Percentiles rank a stretch among this genome's conserved stretches.
phyloP scores from a whole-genome alignment of 495 filamentous ascomycete genomes.

The Penicillium maclennaniae region DNA sequence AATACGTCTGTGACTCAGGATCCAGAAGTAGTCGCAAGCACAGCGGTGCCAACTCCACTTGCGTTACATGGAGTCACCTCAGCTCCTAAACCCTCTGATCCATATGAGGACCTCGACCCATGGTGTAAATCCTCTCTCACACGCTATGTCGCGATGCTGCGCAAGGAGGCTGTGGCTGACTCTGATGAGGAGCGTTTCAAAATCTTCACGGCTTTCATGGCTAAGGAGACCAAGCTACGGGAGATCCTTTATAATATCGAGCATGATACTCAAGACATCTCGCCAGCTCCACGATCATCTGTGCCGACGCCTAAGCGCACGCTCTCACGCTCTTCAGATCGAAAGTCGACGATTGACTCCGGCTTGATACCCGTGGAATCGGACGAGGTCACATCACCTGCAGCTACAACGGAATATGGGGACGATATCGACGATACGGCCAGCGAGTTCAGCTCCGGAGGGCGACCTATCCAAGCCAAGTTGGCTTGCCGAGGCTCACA shows the following conservation, averaged over 20 bases:
- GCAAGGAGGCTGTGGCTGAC: conserved; percentile 49
- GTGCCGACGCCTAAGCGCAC: conserved; percentile 8
- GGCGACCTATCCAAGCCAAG: conserved; percentile 40
- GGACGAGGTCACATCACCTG: conserved; percentile 16
- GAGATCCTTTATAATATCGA: conserved; percentile 52
- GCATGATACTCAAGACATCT: conserved; percentile 20
- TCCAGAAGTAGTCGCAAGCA: background rate
- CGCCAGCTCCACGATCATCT: conserved; percentile 8
- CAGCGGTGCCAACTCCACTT: background rate
- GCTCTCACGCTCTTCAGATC: conserved; percentile 10
- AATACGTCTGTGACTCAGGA: conserved; percentile 1
- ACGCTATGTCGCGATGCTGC: conserved; percentile 51
- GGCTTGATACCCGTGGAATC: conserved; percentile 36
- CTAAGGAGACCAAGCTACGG: conserved; percentile 49
- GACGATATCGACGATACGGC: conserved; percentile 22
- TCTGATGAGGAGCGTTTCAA: conserved; percentile 48
- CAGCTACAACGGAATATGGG: conserved; percentile 18
- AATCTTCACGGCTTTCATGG: conserved; percentile 49
- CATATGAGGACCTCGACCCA: conserved; percentile 48
- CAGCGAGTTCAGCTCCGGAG: conserved; percentile 46
- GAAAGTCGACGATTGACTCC: conserved; percentile 24
- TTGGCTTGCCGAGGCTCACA: conserved; percentile 10
- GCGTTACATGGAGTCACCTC: background rate
- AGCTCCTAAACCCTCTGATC: conserved; percentile 27
- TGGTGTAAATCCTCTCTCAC: conserved; percentile 52